Conservation (phyloP, 257 asterid genomes). For the Fraxinus pennsylvanica region DNA sequence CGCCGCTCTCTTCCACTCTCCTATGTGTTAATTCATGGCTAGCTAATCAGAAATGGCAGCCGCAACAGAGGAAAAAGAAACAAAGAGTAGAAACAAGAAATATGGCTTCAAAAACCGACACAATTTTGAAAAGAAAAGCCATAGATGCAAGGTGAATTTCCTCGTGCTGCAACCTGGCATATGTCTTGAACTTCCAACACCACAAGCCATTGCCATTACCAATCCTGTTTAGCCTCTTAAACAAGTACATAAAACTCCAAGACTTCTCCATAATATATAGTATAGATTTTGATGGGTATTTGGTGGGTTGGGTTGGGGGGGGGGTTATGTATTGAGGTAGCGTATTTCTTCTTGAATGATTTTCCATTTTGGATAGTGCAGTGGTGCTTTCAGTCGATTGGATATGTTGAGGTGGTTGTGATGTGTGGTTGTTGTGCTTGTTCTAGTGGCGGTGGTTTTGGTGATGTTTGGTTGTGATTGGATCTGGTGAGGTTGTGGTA, state of each 20-base stretch:
- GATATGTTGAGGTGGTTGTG: too few relatives aligned
- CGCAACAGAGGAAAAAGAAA: slow-evolving; percentile 74
- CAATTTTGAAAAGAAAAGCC: slow-evolving; percentile 66
- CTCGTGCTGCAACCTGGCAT: slow-evolving; percentile 53
- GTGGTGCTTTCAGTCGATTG: too few relatives aligned
- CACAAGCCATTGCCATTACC: slow-evolving; percentile 12
- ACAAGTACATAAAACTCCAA: slow-evolving; percentile 37
- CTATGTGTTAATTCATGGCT: neutral
- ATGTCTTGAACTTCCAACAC: slow-evolving; percentile 45
- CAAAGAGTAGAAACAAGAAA: slow-evolving; percentile 53
- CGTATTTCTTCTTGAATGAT: too few relatives aligned
- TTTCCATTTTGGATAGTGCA: too few relatives aligned
- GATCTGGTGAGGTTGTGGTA: too few relatives aligned
- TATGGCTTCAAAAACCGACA: slow-evolving; percentile 56
- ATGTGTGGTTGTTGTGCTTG: too few relatives aligned
- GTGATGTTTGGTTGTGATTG: too few relatives aligned
- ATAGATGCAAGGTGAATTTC: slow-evolving; percentile 44
- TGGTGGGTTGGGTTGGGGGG: neutral
- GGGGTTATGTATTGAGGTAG: too few relatives aligned
- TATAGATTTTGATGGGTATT: neutral
- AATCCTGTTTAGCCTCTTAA: slow-evolving; percentile 50
- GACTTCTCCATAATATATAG: slow-evolving; percentile 41
- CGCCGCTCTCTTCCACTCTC: too few relatives aligned
- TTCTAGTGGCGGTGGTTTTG: too few relatives aligned
- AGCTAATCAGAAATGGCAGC: slow-evolving; percentile 60